Conservation (phyloP, 768 basidiomycete species). For the Amanita jacksonii region DNA sequence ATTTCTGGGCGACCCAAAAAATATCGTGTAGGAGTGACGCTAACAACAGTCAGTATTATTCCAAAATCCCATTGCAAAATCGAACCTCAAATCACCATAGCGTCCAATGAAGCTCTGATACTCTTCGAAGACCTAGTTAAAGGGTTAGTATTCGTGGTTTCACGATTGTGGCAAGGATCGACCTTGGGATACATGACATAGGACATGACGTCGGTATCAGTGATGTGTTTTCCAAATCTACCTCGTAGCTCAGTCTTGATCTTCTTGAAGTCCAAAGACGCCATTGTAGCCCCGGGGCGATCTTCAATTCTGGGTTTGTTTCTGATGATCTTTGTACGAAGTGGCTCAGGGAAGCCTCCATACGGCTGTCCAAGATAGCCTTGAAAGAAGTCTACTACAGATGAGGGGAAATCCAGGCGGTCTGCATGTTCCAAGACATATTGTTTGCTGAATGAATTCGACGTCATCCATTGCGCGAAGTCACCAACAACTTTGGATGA, state of each 20-base stretch:
- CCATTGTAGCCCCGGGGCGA: constrained; percentile 84
- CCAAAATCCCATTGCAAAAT: too few species aligned
- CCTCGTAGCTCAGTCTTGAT: constrained; percentile 87
- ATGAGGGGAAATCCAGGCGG: constrained; percentile 93
- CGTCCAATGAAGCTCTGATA: constrained; percentile 92
- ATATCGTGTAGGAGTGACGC: constrained; percentile 92
- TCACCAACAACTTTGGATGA: constrained; percentile 99
- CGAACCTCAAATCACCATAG: constrained; percentile 94
- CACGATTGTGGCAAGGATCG: constrained; percentile 10
- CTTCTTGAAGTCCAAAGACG: constrained; percentile 90
- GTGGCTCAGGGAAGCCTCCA: constrained; percentile 97
- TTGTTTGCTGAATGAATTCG: constrained; percentile 80
- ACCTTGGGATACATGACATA: constrained; percentile 99
- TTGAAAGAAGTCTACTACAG: constrained; percentile 98
- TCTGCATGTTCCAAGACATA: constrained; percentile 84
- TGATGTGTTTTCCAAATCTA: constrained; percentile 94
- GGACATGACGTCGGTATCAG: constrained; percentile 85
- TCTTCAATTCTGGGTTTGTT: constrained; percentile 90
- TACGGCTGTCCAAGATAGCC: constrained; percentile 97
- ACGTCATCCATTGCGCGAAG: constrained; percentile 99
- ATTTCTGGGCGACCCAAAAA: constrained; percentile 89
- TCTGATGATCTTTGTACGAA: constrained; percentile 86
- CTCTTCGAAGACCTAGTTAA: constrained; percentile 84
- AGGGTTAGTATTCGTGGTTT: background rate
- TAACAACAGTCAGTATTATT: too few species aligned